Evolutionary conservation across 176 grass and related monocot genomes (phyloP), one percentile per base, ranked within the genome.

Genomic region (Canna indica): DNA sequence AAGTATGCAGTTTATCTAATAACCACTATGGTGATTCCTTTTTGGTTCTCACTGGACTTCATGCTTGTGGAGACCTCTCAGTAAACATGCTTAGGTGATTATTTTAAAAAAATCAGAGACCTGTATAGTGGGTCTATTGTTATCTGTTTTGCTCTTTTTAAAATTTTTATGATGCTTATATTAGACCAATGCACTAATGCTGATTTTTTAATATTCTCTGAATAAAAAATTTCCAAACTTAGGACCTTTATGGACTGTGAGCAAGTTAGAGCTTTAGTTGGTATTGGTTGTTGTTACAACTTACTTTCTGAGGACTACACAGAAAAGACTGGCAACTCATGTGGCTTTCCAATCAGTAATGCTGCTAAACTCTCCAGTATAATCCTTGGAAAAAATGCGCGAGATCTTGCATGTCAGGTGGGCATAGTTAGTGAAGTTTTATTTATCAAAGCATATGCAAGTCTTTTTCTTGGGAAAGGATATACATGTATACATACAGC

Each of bases 31-130:
- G 26, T 80, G 28, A 31, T 32, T 47, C 44, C 68, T 47, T 77
- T 50, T 88, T 92, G 73, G 68, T 99, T 71, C 82, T 99, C 18
- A 82, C 89, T 68, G 89, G 94, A 69, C 94, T 99, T 76, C 86
- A 99, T 82, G 94, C 94, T 41, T 99, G 94, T 68, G 89, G 94
- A 68, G 94, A 93, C 64, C 90, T 99, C 83, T 99, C 86, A 78
- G 89, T 90, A 64, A 90, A 93, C 77, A 99, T 99, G 94, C 80
- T 99, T 80, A 99, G 89, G 94, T 99, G 75, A 58, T 44, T 44
- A 31, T 83, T 27, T 31, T 25, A 7, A 58, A 18, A 17, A 42
- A 20, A 24, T 60, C 44, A 38, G 31, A 63, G 28, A 39, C 63
- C 7, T 66, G 10, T 66, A 39, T 66, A 36, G 15, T 54, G 18